phyloP scores from a whole-genome alignment of 352 stramenopile species.

The Phytopythium cucurbitacearum region DNA sequence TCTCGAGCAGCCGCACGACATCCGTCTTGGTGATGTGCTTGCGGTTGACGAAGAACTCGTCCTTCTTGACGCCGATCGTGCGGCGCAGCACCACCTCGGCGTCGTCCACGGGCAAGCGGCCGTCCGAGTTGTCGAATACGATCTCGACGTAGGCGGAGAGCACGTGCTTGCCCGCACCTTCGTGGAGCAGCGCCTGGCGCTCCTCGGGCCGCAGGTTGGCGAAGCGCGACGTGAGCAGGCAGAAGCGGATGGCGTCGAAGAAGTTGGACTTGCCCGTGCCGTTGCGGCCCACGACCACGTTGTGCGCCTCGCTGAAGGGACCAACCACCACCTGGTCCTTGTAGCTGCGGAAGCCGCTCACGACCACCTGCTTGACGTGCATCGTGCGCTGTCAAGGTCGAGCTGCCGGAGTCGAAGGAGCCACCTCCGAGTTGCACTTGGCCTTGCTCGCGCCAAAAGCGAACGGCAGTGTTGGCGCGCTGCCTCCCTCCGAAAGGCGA shows the following conservation, averaged over 20 bases:
- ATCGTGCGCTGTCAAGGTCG: conserved; percentile 47
- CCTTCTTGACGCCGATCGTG: conserved; percentile 99
- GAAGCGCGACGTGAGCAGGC: conserved; percentile 92
- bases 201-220: conserved; percentile 91
- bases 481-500: not conserved
- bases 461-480: not conserved
- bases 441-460: conserved; percentile 1
- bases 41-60: conserved; percentile 99
- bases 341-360: conserved; percentile 95
- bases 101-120: conserved; percentile 90
- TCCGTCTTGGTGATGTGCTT: conserved; percentile 98
- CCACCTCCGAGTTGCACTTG: not conserved
- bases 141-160: conserved; percentile 99
- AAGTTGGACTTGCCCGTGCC: conserved; percentile 98
- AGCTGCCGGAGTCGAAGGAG: not conserved
- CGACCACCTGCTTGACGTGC: conserved; percentile 96
- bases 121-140: conserved; percentile 99
- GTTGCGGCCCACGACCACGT: conserved; percentile 98
- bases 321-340: conserved; percentile 89
- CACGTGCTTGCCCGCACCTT: conserved; percentile 92
- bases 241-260: conserved; percentile 99
- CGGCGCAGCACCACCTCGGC: conserved; percentile 95
- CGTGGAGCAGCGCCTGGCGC: conserved; percentile 93
- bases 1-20: conserved; percentile 98
- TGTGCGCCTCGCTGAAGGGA: conserved; percentile 93